Evolutionary conservation across 2,329 filamentous ascomycete species (phyloP), one percentile per base, ranked within the genome.

Genomic region (Diaporthe ilicicola): DNA sequence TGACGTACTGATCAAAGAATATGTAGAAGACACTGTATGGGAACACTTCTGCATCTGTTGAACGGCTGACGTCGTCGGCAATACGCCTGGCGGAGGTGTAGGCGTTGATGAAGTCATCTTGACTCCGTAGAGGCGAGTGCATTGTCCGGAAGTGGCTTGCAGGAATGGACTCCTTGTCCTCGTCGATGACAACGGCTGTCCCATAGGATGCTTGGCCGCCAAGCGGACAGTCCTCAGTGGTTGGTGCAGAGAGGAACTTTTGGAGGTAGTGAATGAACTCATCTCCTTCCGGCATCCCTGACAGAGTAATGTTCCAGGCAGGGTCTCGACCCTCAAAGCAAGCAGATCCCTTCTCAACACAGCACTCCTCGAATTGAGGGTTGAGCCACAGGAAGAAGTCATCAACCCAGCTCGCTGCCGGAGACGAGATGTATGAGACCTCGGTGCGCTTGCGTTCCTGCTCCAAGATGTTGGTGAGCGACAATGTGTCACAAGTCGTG

Each of bases 301-400:
- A 86, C 1, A 99, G 87, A 0, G 93, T 95, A 62, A 94, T 92
- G 77, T 97, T 98, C 95, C 95, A 99, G 0, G 91, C 84, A 2
- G 94, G 94, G 24, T 91, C 82, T 51, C 95, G 91, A 73, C 91
- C 86, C 32, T 89, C 89, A 78, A 99, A 98, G 82, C 96, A 99
- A 1, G 91, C 86, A 75, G 90, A 84, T 55, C 89, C 89, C 62
- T 90, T 79, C 72, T 95, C 91, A 46, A 93, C 86, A 76, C 93
- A 98, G 83, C 88, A 91, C 62, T 87, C 84, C 54, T 94, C 92
- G 53, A 94, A 88, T 65, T 90, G 88, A 0, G 96, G 96, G 76
- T 98, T 97, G n/a, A 98, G 85, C 95, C 96, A 99, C 72, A 94
- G 88, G 82, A 98, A 94, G 82, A 94, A 98, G 79, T 99, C 96